Evolutionary conservation across 2,329 filamentous ascomycete genomes (phyloP).

Genomic region (Talaromyces sp.): DNA sequence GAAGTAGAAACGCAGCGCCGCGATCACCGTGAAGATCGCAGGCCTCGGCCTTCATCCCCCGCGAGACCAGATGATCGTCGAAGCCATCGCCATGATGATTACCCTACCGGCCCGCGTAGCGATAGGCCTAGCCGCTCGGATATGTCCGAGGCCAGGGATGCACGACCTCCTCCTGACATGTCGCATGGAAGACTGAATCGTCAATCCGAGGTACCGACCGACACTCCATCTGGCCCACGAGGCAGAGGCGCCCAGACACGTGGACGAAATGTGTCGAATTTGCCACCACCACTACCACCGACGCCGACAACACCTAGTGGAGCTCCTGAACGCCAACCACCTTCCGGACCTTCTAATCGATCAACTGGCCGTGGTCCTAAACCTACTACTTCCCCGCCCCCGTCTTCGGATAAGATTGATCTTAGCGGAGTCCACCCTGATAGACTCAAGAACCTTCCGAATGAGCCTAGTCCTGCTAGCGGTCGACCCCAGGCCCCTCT

Average conservation of each 20-base stretch:
- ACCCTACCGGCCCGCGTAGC: constrained; percentile 52
- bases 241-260: constrained; percentile 32
- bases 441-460: constrained; percentile 42
- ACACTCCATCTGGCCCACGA: constrained; percentile 54
- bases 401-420: constrained; percentile 30
- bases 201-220: constrained; percentile 31
- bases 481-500: constrained; percentile 21
- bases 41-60: constrained; percentile 19
- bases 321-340: constrained; percentile 36
- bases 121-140: constrained; percentile 32
- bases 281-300: constrained; percentile 21
- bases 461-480: constrained; percentile 17
- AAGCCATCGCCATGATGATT: constrained; percentile 35
- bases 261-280: constrained; percentile 36
- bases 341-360: constrained; percentile 39
- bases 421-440: constrained; percentile 51
- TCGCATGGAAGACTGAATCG: constrained; percentile 44
- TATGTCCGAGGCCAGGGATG: constrained; percentile 33
- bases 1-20: constrained; percentile 26
- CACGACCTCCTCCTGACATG: constrained; percentile 35
- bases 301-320: constrained; percentile 14
- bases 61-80: constrained; percentile 8
- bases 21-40: constrained; percentile 28
- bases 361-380: constrained; percentile 29
- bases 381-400: constrained; percentile 24